Conservation (phyloP, 2,329 filamentous ascomycete species). For the Claviceps africana region DNA sequence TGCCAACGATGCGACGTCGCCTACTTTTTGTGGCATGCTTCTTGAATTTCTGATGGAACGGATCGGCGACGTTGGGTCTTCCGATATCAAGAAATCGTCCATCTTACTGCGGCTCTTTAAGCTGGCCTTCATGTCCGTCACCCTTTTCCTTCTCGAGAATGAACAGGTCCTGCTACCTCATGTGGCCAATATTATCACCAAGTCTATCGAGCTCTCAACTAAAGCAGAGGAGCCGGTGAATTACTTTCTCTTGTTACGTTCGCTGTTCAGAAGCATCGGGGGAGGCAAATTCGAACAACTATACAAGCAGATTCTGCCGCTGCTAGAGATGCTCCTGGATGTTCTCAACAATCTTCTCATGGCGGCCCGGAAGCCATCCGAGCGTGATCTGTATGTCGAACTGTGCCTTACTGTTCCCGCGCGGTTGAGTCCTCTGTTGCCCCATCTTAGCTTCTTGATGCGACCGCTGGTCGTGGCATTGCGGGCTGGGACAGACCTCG, state of each 20-base stretch:
- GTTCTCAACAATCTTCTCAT: constrained; percentile 90
- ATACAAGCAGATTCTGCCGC: constrained; percentile 92
- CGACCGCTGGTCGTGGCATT: constrained; percentile 90
- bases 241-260: constrained; percentile 86
- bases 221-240: constrained; percentile 97
- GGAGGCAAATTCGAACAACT: constrained; percentile 94
- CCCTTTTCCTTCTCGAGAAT: constrained; percentile 85
- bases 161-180: constrained; percentile 91
- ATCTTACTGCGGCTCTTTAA: constrained; percentile 93
- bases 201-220: constrained; percentile 90
- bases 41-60: constrained; percentile 94
- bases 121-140: constrained; percentile 97
- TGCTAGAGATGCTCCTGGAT: constrained; percentile 94
- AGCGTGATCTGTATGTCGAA: constrained; percentile 93
- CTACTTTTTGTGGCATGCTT: constrained; percentile 96
- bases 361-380: constrained; percentile 76
- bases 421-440: constrained; percentile 81
- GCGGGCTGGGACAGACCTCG: constrained; percentile 79
- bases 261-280: constrained; percentile 89
- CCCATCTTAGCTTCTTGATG: constrained; percentile 95
- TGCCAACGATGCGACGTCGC: constrained; percentile 94
- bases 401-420: constrained; percentile 92
- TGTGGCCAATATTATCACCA: constrained; percentile 92
- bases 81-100: constrained; percentile 81
- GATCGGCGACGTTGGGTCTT: constrained; percentile 86